Percentiles rank a stretch among this genome's conserved stretches.
phyloP scores from a whole-genome alignment of 1,284 basidiomycete species.

The Singerocomus rubriflavus region DNA sequence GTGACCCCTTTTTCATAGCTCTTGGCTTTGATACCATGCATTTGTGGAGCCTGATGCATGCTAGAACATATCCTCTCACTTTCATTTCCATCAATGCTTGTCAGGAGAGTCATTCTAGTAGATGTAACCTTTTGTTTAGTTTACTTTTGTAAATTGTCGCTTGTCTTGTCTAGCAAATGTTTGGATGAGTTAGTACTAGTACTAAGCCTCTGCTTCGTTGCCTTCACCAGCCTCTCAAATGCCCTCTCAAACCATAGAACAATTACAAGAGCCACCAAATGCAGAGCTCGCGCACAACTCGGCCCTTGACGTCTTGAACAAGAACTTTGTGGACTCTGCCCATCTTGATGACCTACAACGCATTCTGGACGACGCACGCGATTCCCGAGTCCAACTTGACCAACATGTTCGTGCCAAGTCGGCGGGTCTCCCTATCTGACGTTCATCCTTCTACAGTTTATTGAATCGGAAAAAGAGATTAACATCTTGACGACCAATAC shows the following conservation, averaged over 20 bases:
- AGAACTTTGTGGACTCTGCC: constrained; percentile 43
- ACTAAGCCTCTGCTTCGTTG: no score
- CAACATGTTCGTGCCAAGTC: constrained; percentile 40
- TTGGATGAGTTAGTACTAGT: neutral
- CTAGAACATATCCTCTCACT: neutral
- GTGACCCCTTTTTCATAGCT: neutral
- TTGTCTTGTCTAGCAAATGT: neutral
- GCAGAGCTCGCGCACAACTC: constrained; percentile 39
- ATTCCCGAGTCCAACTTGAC: constrained; percentile 38
- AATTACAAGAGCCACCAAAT: constrained; percentile 48
- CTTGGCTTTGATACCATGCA: neutral
- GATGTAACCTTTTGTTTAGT: neutral
- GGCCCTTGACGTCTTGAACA: constrained; percentile 46
- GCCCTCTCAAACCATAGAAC: constrained; percentile 49
- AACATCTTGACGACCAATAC: constrained; percentile 45
- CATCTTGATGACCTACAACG: constrained; percentile 46
- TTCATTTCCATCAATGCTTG: neutral
- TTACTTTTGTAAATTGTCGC: no score
- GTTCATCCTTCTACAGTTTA: constrained; percentile 54
- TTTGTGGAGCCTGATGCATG: neutral
- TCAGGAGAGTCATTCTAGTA: neutral
- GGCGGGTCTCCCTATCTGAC: constrained; percentile 20
- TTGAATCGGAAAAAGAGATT: constrained; percentile 47
- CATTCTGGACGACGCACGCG: constrained; percentile 37
- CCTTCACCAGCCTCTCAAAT: constrained; percentile 30